Base-by-base conservation (phyloP, 2,329 filamentous ascomycete genomes). In the Herpotrichia juniperi region DNA sequence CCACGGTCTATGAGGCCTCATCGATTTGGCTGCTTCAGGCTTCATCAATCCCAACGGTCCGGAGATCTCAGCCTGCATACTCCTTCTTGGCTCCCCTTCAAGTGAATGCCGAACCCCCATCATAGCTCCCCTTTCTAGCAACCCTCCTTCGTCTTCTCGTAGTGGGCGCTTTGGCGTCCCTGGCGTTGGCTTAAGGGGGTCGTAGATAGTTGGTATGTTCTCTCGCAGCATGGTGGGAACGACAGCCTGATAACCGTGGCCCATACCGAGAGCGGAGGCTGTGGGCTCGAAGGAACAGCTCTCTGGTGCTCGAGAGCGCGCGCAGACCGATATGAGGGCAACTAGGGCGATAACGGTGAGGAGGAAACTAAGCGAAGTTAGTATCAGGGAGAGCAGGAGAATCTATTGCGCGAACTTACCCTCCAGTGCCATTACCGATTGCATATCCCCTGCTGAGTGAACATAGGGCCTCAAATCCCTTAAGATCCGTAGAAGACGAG, bases 241-340 rank as follows among this genome's bases (percentile, higher is more conserved):
- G 12, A 60, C 50, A 26, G 59, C 60, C 32, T 58, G 48, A 26
- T 68, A 65, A 12, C 57, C 61, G 30, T 66, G 58, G 1, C 56
- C 46, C 63, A 69, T 69, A 7, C 66, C 66, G 9, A 70, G 52
- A 17, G 58, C 56, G 5, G 65, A 68, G n/a, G 61, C 65, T 10
- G 62, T 68, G 26, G 67, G 67, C 50, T 69, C 66, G 40, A 70
- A 70, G 3, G 60, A 64, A 48, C 63, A 69, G 40, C 54, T 58
- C 35, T 66, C 61, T 26, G 54, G 58, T 10, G 51, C 54, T 19
- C 54, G 50, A 9, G 43, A 44, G 21, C 55, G 54, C 7, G 56
- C 48, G 30, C 61, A 64, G 14, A 55, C 51, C 12, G 56, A 50
- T 4, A 68, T 51, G 8, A 54, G 40, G 17, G 59, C 53, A 4